Base-by-base conservation (phyloP, 2,329 filamentous ascomycete genomes). In the Fusarium siculi region DNA sequence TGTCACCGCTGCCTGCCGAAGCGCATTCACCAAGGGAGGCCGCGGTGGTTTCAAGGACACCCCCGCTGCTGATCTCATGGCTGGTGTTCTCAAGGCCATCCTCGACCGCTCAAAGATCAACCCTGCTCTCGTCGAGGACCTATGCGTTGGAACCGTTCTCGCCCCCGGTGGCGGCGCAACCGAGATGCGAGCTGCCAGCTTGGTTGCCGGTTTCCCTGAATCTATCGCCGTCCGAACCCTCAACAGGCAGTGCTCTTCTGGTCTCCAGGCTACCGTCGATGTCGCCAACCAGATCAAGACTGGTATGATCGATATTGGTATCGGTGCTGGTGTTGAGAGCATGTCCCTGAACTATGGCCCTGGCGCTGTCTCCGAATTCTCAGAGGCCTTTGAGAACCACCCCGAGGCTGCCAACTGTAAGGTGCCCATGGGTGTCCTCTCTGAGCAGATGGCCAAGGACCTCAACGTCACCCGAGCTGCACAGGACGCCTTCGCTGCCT, bases 1-100 rank as follows among this genome's bases (percentile, higher is more conserved):
- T 79, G 91, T 99, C 72, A 98, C 96, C 71, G 94, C 93, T 76
- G 94, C 93, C 76, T 93, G 98, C 79, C 94, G 96, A 78, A 97
- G 94, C 21, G 90, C 96, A 79, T 91, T 98, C 83, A 97, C 95
- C 75, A 97, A 94, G 84, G 96, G 95, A 76, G 95, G 95, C 79
- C 95, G 95, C 85, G 96, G 96, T 76, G 93, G 91, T 55, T 96
- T 99, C 88, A 98, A 98, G 87, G 96, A 98, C 84, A 98, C 96
- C 14, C 88, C 90, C 62, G 93, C 93, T 11, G 90, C 94, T 44
- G 96, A 98, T 83, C 87, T 98, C 71, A 91, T 98, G 78, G 91
- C 91, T 56, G 94, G 94, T 77, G 92, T 94, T 52, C 92, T 98
- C 84, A 92, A 91, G 84, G 91, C 91, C 67, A 86, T 98, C 74